phyloP scores from a whole-genome alignment of 495 filamentous ascomycete genomes.

The Penicillium mononematosum region DNA sequence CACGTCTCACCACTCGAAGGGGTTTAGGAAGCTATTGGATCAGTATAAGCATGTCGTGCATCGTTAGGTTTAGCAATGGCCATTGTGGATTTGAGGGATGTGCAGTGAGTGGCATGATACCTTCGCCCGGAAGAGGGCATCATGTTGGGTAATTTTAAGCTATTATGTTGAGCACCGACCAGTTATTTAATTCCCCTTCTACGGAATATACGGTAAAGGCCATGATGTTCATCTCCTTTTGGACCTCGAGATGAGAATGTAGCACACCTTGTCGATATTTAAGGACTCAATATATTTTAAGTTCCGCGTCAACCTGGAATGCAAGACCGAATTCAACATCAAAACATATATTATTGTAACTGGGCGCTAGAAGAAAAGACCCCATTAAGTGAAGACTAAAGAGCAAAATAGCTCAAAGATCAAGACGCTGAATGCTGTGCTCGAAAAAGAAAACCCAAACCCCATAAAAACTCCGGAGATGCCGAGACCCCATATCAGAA shows the following conservation, averaged over 20 bases:
- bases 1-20: slow-evolving; percentile 21
- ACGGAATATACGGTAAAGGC: neutral
- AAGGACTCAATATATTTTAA: neutral
- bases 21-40: slow-evolving; percentile 25
- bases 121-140: neutral
- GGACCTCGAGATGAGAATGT: neutral
- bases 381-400: slow-evolving; percentile 15
- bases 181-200: neutral
- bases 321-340: neutral
- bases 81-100: neutral
- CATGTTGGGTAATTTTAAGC: neutral
- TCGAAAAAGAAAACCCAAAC: slow-evolving; percentile 18
- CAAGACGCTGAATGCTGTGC: slow-evolving; percentile 28
- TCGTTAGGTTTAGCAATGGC: neutral
- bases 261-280: neutral
- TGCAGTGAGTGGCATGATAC: neutral
- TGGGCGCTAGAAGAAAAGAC: slow-evolving; percentile 3
- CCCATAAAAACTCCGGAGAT: slow-evolving; percentile 32
- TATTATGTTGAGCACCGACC: neutral
- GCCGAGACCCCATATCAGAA: slow-evolving; percentile 26
- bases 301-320: no score
- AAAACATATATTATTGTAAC: slow-evolving; percentile 9
- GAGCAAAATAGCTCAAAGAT: slow-evolving; percentile 7
- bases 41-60: slow-evolving; percentile 19
- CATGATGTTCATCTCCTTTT: neutral